Conservation (phyloP, 352 stramenopile genomes). For the Phytophthora hybrid region DNA sequence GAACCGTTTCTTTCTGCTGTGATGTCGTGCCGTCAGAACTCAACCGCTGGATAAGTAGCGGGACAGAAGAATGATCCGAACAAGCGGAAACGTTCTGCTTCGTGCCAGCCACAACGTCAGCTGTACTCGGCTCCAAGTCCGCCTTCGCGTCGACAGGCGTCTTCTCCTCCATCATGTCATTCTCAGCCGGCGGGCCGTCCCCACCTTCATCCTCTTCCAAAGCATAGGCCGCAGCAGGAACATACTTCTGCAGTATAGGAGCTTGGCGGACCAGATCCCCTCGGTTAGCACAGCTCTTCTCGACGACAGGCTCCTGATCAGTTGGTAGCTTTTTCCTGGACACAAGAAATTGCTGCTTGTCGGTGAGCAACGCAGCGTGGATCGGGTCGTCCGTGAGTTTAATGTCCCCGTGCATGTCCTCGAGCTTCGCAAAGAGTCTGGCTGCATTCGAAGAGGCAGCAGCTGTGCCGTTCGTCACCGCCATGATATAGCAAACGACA, state of each 20-base stretch:
- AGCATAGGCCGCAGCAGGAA: not conserved
- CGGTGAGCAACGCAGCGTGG: not conserved
- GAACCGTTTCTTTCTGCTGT: not conserved
- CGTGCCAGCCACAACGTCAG: not conserved
- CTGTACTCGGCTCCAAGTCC: not conserved
- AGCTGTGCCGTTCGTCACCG: not conserved
- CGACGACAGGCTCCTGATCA: too few relatives aligned
- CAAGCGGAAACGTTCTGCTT: too few relatives aligned
- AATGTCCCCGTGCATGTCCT: not conserved
- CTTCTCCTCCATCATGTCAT: not conserved
- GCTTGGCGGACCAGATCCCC: not conserved
- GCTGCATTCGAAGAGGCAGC: not conserved
- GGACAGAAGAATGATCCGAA: too few relatives aligned
- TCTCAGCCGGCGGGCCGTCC: not conserved
- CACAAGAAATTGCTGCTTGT: not conserved
- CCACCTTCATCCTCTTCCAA: not conserved
- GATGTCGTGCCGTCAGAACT: not conserved
- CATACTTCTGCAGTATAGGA: not conserved
- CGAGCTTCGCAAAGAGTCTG: not conserved
- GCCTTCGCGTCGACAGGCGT: not conserved
- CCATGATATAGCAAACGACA: not conserved
- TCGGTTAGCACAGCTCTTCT: not conserved
- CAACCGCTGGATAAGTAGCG: slow-evolving; percentile 2
- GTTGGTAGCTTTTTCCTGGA: not conserved
- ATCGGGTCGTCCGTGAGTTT: not conserved